A percentile compares a stretch with the other conserved stretches of the same genome.
phyloP scores from a whole-genome alignment of 2,329 filamentous ascomycete genomes.

The Zymoseptoria passerinii region DNA sequence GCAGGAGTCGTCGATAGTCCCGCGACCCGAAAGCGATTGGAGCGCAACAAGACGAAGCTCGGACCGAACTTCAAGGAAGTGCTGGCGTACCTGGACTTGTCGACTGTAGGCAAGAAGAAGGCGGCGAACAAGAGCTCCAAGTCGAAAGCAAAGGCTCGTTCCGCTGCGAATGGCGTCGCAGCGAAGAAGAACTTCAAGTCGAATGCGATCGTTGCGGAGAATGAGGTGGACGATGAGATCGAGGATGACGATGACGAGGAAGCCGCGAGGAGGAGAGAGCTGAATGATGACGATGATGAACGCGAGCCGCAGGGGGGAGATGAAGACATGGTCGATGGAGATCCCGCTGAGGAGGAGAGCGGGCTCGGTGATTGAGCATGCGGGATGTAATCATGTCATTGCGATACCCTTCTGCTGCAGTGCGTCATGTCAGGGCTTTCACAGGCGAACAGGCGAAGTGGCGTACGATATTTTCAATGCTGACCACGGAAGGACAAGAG shows the following conservation, averaged over 20 bases:
- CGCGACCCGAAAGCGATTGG: slow-evolving; percentile 60
- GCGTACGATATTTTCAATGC: not conserved
- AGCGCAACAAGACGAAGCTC: slow-evolving; percentile 70
- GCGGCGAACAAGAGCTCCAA: slow-evolving; percentile 29
- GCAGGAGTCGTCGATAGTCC: slow-evolving; percentile 64
- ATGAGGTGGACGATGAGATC: slow-evolving; percentile 33
- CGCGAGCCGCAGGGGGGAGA: slow-evolving; percentile 20
- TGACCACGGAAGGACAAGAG: not conserved
- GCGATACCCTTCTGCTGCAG: not conserved
- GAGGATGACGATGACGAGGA: slow-evolving; percentile 38
- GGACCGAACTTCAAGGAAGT: slow-evolving; percentile 83
- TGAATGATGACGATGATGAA: slow-evolving; percentile 8
- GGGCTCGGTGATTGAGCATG: slow-evolving; percentile 31
- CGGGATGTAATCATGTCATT: not conserved
- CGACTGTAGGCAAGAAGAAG: slow-evolving; percentile 39
- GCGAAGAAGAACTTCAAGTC: slow-evolving; percentile 35
- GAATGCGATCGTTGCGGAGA: slow-evolving; percentile 36
- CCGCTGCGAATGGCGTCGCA: slow-evolving; percentile 33
- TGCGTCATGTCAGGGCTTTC: not conserved
- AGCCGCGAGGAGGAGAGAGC: slow-evolving; percentile 18
- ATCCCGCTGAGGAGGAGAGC: slow-evolving; percentile 36
- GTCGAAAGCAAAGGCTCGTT: slow-evolving; percentile 6
- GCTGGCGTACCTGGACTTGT: slow-evolving; percentile 64
- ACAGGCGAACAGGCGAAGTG: not conserved
- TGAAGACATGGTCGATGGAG: slow-evolving; percentile 30